phyloP scores from a whole-genome alignment of 1,139 yeast genomes.

The Lodderomyces beijingensis region DNA sequence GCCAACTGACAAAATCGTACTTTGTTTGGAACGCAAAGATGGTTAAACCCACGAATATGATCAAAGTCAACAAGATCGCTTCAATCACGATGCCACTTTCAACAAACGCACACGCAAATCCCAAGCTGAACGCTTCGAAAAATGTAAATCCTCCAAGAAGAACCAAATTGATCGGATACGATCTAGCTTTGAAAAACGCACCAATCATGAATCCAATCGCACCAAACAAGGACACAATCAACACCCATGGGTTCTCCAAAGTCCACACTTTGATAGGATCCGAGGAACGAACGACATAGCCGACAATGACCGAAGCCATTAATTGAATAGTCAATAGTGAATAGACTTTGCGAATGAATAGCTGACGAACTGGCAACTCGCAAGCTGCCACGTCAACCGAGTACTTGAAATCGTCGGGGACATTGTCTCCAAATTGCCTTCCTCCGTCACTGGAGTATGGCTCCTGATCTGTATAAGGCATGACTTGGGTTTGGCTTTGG shows the following conservation, averaged over 20 bases:
- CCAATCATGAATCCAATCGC: constrained; percentile 61
- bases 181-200: constrained; percentile 54
- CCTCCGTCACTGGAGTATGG: constrained; percentile 10
- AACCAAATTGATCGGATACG: constrained; percentile 58
- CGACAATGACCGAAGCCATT: constrained; percentile 55
- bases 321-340: constrained; percentile 65
- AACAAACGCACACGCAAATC: constrained; percentile 60
- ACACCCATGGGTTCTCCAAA: constrained; percentile 56
- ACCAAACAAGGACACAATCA: constrained; percentile 53
- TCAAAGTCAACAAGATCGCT: constrained; percentile 65
- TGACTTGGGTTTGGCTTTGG: no score
- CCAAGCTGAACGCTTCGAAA: constrained; percentile 71
- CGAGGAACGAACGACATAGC: constrained; percentile 49
- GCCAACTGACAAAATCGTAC: constrained; percentile 74
- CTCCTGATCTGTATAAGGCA: no score
- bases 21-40: constrained; percentile 77
- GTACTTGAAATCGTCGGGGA: constrained; percentile 83
- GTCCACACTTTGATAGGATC: constrained; percentile 54
- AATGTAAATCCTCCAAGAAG: constrained; percentile 65
- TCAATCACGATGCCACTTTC: constrained; percentile 65
- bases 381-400: constrained; percentile 76
- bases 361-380: constrained; percentile 68
- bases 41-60: constrained; percentile 73
- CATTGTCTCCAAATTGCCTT: constrained; percentile 35
- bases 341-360: constrained; percentile 77